Percentiles rank a stretch among this genome's conserved stretches.
Conservation (phyloP, 2,329 filamentous ascomycete genomes). For the Monosporascus sp. region DNA sequence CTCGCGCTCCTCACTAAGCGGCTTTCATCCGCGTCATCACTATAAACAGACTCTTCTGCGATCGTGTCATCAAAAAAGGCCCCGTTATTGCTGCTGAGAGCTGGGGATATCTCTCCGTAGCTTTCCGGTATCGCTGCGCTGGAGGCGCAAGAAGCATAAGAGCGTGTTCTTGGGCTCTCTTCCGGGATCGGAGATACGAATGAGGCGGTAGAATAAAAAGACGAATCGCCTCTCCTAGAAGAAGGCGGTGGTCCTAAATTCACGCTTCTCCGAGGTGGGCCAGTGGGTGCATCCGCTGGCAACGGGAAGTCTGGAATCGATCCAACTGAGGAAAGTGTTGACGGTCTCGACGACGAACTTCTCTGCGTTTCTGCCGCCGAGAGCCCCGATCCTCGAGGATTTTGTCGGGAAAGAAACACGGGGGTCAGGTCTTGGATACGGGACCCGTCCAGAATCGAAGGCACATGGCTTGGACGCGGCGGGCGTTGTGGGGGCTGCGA, state of each 20-base stretch:
- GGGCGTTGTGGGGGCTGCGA: constrained; percentile 52
- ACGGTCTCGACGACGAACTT: constrained; percentile 45
- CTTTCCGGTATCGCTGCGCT: constrained; percentile 66
- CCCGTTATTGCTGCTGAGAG: constrained; percentile 42
- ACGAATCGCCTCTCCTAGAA: constrained; percentile 54
- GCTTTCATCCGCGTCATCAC: constrained; percentile 48
- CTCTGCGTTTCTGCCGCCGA: constrained; percentile 40
- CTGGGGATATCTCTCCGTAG: constrained; percentile 51
- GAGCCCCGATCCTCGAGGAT: constrained; percentile 31
- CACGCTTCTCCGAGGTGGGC: constrained; percentile 41
- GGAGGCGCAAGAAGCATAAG: constrained; percentile 63
- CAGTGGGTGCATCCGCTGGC: constrained; percentile 28
- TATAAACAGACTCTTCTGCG: constrained; percentile 39
- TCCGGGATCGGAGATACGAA: constrained; percentile 73
- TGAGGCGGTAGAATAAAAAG: constrained; percentile 60
- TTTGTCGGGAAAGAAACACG: constrained; percentile 42
- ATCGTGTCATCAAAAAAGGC: constrained; percentile 45
- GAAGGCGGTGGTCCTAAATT: constrained; percentile 56
- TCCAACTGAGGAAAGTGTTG: constrained; percentile 47
- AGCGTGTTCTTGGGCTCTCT: constrained; percentile 54
- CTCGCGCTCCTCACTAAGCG: constrained; percentile 56
- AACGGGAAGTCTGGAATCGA: constrained; percentile 56
- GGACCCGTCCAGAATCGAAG: constrained; percentile 53
- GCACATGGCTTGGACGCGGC: constrained; percentile 53
- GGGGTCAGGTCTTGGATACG: constrained; percentile 51